A percentile compares a stretch with the other conserved stretches of the same genome.
These are phyloP conservation scores for Podila epigama DNA, from an alignment of 192 early-diverging fungal species.

Conservation along the genomic window DNA sequence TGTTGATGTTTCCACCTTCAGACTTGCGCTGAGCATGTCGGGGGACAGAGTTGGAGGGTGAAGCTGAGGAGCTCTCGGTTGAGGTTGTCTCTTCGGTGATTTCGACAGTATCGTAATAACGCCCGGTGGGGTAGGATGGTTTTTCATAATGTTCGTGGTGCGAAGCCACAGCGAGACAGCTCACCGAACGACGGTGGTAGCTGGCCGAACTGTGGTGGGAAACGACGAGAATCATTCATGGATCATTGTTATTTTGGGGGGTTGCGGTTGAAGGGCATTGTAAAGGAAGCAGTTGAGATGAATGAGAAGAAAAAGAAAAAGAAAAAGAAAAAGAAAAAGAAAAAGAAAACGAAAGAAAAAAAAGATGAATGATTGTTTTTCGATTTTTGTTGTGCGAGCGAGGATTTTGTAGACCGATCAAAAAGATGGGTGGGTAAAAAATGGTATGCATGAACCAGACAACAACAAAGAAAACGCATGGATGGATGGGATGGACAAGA, in stretches of 20 bases:
- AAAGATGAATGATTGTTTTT: neutral
- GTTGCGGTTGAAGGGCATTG: neutral
- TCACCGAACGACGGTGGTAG: constrained; percentile 42
- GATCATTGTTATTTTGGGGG: neutral
- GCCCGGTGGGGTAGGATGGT: constrained; percentile 13
- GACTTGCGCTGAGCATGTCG: constrained; percentile 17
- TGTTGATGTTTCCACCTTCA: neutral
- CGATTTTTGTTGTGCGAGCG: neutral
- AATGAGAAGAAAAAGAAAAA: neutral
- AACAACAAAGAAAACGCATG: neutral
- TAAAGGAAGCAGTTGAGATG: neutral
- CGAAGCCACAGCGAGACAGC: constrained; percentile 36
- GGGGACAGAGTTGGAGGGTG: constrained; percentile 1
- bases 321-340: neutral
- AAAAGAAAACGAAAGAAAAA: neutral
- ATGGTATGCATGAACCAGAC: neutral
- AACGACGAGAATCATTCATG: constrained; percentile 13
- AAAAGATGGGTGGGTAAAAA: neutral
- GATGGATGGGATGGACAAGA: neutral
- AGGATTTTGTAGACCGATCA: neutral
- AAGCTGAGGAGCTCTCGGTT: constrained; percentile 23
- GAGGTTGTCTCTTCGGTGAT: constrained; percentile 13
- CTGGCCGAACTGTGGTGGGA: constrained; percentile 18
- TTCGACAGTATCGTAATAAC: constrained; percentile 22
- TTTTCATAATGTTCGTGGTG: constrained; percentile 26